A percentile compares a stretch with the other conserved stretches of the same genome.
Evolutionary conservation across 176 grass and related monocot species (phyloP).

Genomic region (Puccinellia tenuiflora): DNA sequence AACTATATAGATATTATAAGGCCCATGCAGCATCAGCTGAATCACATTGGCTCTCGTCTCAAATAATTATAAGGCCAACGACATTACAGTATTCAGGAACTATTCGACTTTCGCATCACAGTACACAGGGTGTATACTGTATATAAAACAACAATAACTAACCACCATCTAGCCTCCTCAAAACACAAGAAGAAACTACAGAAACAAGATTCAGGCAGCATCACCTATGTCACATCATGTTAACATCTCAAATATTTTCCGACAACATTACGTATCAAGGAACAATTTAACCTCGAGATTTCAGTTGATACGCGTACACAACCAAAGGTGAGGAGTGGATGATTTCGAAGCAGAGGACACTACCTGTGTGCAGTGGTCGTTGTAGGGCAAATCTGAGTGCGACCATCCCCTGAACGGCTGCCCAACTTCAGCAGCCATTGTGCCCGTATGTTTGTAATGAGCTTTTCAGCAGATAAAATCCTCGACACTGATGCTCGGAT

Average conservation of each 20-base stretch:
- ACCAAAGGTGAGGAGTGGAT: neutral
- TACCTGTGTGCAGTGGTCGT: slow-evolving; percentile 26
- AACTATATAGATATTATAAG: neutral
- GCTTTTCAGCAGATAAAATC: neutral
- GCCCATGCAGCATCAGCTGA: neutral
- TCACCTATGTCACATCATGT: neutral
- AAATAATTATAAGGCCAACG: neutral
- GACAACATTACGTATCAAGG: neutral
- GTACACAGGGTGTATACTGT: neutral
- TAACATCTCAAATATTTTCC: neutral
- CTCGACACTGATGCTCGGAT: neutral
- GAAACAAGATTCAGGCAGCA: neutral
- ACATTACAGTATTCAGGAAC: neutral
- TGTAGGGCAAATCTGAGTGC: slow-evolving; percentile 27
- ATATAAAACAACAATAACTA: too few relatives aligned
- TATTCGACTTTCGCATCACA: neutral
- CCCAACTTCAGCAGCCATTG: slow-evolving; percentile 59
- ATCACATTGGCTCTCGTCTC: neutral
- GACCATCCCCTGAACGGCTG: slow-evolving; percentile 43
- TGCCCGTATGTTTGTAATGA: neutral
- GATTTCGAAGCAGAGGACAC: neutral
- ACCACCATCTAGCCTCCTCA: neutral
- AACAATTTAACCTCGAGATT: neutral
- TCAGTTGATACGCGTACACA: neutral
- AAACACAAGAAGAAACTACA: neutral